Base-by-base conservation (phyloP, 371 early-diverging fungal species). In the Gilbertella persicaria region DNA sequence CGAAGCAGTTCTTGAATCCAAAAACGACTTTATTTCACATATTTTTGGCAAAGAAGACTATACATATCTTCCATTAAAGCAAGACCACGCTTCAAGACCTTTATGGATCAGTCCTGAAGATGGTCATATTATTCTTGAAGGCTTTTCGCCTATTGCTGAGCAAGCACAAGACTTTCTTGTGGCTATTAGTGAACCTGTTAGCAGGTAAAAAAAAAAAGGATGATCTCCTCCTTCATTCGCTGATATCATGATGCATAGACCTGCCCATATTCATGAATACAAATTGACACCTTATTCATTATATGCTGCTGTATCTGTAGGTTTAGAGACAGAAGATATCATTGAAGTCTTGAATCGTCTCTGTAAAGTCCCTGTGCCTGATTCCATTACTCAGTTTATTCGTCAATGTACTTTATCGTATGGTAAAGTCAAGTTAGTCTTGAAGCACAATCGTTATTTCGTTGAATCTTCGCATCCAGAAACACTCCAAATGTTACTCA, bases 291-390 rank as follows among this genome's bases (percentile, higher is more conserved):
- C 97, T 5, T 98, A 97, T 71, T 97, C 98, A 10, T 82, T 99
- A 1, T 99, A 99, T 71, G 99, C 99, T 14, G 99, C 99, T 8
- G 99, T 99, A 4, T 97, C 97, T 38, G 98, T 99, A 5, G 99
- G 99, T 5, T 75, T 99, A 45, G 93, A 95, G 41, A 95, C 99
- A 7, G 92, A 93, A 42, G 92, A 92, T 64, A 99, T 99, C 51
- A 89, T 99, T 41, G 84, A 90, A 50, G 97, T 98, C 2, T 71
- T 99, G 50, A 87, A 94, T 55, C 83, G 90, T 48, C 81, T 99
- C 7, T 95, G 96, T 38, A 96, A 98, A 71, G 76, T 78, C 7
- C 90, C 90, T 29, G 80, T 98, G 8, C 97, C 98, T 5, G 82
- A 87, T n/a, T 78, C 86, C 20, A 87, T 99, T 50, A 75, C 83